phyloP scores from a whole-genome alignment of 352 stramenopile species.

The Albugo laibachii region DNA sequence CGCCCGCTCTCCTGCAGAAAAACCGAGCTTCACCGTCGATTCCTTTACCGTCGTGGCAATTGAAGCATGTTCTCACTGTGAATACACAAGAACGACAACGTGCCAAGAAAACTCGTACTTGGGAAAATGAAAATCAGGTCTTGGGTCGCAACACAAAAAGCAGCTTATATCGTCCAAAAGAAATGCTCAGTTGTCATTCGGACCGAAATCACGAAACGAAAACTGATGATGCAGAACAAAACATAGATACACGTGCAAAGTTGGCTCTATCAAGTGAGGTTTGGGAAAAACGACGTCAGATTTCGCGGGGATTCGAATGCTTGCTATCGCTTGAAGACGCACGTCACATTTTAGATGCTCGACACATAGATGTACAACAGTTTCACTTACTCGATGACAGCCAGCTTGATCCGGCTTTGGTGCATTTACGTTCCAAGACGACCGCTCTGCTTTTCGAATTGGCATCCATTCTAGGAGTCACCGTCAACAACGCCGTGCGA shows the following conservation, averaged over 20 bases:
- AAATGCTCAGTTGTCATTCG: background rate
- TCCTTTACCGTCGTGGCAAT: slow-evolving; percentile 61
- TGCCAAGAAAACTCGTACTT: slow-evolving; percentile 45
- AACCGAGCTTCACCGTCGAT: slow-evolving; percentile 2
- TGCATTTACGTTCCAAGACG: slow-evolving; percentile 39
- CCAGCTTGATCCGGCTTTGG: slow-evolving; percentile 50
- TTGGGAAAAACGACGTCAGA: slow-evolving; percentile 44
- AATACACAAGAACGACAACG: slow-evolving; percentile 39
- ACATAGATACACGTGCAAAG: slow-evolving; percentile 15
- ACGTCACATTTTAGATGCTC: slow-evolving; percentile 58
- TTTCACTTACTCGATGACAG: slow-evolving; percentile 59
- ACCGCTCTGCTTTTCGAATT: slow-evolving; percentile 51
- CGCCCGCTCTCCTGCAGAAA: background rate
- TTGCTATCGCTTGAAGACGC: slow-evolving; percentile 64
- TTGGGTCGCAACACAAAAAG: slow-evolving; percentile 38
- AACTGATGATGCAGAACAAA: slow-evolving; percentile 23
- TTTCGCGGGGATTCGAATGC: slow-evolving; percentile 56
- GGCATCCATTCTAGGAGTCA: slow-evolving; percentile 34
- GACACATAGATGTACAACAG: slow-evolving; percentile 67
- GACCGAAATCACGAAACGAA: slow-evolving; percentile 17
- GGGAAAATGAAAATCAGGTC: slow-evolving; percentile 65
- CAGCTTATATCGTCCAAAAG: background rate
- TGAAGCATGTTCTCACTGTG: slow-evolving; percentile 66
- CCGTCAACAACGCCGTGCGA: slow-evolving; percentile 4
- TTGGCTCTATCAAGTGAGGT: slow-evolving; percentile 60